Evolutionary conservation across 116 monocot genomes (phyloP).

Genomic region (Papilionanthe hybrid): DNA sequence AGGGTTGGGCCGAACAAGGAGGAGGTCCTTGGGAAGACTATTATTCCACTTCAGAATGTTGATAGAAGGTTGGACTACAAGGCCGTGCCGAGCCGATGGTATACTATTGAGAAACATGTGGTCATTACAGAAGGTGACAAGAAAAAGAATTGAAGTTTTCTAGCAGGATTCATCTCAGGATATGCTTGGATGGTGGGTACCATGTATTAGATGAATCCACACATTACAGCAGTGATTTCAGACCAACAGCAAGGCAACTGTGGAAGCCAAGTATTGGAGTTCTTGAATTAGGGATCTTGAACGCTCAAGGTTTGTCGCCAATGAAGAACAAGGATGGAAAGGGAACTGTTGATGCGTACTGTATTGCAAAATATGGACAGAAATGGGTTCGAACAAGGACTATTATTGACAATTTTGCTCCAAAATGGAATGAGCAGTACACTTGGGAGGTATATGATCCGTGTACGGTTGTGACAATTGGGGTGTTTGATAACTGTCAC

Average conservation of each 20-base stretch:
- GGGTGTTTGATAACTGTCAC: conserved; percentile 35
- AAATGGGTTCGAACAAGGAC: conserved; percentile 47
- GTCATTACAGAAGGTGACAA: conserved; percentile 20
- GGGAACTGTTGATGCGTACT: conserved; percentile 27
- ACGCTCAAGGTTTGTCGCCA: conserved; percentile 28
- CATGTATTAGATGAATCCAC: conserved; percentile 44
- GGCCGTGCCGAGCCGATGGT: conserved; percentile 25
- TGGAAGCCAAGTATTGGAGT: conserved; percentile 38
- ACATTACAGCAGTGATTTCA: conserved; percentile 39
- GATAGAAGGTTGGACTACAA: conserved; percentile 27
- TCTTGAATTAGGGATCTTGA: conserved; percentile 33
- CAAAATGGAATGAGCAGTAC: conserved; percentile 47
- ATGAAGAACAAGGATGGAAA: conserved; percentile 32
- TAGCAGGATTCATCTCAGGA: conserved; percentile 36
- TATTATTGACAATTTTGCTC: conserved; percentile 24
- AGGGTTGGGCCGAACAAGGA: conserved; percentile 24
- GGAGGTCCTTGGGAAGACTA: conserved; percentile 25
- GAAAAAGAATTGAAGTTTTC: conserved; percentile 31
- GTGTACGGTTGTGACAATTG: conserved; percentile 30
- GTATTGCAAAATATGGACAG: conserved; percentile 42
- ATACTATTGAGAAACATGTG: conserved; percentile 24
- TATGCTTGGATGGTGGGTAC: conserved; percentile 37
- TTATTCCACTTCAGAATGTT: conserved; percentile 24
- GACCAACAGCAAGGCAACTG: conserved; percentile 32
- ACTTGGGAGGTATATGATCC: conserved; percentile 51